Conservation (phyloP, 305 asterid species). For the Solanum hybrid region DNA sequence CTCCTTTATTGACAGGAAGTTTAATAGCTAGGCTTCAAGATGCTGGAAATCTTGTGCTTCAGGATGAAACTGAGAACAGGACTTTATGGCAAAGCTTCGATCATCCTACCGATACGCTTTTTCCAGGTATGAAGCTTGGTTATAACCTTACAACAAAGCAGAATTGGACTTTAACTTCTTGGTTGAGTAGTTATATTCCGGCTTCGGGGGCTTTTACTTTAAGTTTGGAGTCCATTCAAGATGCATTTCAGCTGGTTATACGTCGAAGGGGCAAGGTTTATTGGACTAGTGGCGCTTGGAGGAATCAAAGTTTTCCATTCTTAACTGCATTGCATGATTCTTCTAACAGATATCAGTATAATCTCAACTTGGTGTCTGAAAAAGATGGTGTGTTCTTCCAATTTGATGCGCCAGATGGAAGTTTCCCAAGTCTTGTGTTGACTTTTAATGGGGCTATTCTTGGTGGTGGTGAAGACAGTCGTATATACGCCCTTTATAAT, state of each 20-base stretch:
- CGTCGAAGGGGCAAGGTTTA: slow-evolving; percentile 12
- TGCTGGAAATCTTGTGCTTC: slow-evolving; percentile 15
- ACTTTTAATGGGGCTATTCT: not conserved
- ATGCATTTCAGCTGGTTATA: slow-evolving; percentile 10
- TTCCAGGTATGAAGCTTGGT: slow-evolving; percentile 25
- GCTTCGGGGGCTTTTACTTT: slow-evolving; percentile 14
- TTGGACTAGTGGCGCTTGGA: slow-evolving; percentile 25
- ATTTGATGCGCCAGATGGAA: not conserved
- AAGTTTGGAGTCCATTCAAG: slow-evolving; percentile 13
- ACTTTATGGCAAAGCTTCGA: slow-evolving; percentile 27
- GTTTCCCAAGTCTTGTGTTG: slow-evolving; percentile 2
- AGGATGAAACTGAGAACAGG: slow-evolving; percentile 5
- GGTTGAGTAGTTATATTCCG: not conserved
- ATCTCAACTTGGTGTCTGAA: not conserved
- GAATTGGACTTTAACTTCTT: slow-evolving; percentile 25
- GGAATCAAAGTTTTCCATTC: not conserved
- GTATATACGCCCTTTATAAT: not conserved
- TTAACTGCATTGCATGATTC: not conserved
- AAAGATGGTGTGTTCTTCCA: slow-evolving; percentile 5
- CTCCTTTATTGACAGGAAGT: slow-evolving; percentile 10
- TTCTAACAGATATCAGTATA: not conserved
- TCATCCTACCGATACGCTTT: slow-evolving; percentile 17
- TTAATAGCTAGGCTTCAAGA: slow-evolving; percentile 14
- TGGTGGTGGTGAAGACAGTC: not conserved
- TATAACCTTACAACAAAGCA: slow-evolving; percentile 10